phyloP scores from a whole-genome alignment of 2,329 filamentous ascomycete genomes.

The Aspergillus unguis region DNA sequence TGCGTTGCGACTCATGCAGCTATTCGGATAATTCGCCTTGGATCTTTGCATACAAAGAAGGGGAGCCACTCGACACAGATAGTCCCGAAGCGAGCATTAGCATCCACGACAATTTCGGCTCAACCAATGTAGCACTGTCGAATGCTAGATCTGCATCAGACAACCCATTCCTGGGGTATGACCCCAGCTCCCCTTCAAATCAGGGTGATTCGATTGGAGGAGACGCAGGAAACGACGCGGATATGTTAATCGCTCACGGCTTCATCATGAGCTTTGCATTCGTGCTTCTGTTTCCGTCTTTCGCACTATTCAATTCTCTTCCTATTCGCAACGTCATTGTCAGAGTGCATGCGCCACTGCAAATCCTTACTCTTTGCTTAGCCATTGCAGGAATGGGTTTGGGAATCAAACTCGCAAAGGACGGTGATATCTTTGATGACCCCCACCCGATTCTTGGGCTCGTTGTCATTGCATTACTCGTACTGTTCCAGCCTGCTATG shows the following conservation, averaged over 20 bases:
- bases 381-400: constrained; percentile 50
- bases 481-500: constrained; percentile 56
- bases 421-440: constrained; percentile 35
- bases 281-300: constrained; percentile 24
- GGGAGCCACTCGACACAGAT: constrained; percentile 20
- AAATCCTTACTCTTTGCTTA: constrained; percentile 48
- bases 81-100: constrained; percentile 17
- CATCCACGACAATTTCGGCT: constrained; percentile 25
- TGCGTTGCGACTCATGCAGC: constrained; percentile 38
- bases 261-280: constrained; percentile 27
- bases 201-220: background rate
- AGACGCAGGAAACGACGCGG: background rate
- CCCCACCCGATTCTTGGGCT: constrained; percentile 56
- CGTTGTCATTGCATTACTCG: constrained; percentile 48
- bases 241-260: constrained; percentile 19
- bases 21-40: constrained; percentile 22
- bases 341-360: constrained; percentile 25
- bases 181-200: constrained; percentile 8
- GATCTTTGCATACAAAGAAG: constrained; percentile 29
- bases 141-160: constrained; percentile 13
- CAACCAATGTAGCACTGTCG: constrained; percentile 22
- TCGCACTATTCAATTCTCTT: constrained; percentile 17
- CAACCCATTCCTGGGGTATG: constrained; percentile 23
- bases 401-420: constrained; percentile 49
- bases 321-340: constrained; percentile 14